These are phyloP conservation scores for Hylodesmum podocarpum DNA, from an alignment of 306 rosid genomes.

Conservation along the genomic window DNA sequence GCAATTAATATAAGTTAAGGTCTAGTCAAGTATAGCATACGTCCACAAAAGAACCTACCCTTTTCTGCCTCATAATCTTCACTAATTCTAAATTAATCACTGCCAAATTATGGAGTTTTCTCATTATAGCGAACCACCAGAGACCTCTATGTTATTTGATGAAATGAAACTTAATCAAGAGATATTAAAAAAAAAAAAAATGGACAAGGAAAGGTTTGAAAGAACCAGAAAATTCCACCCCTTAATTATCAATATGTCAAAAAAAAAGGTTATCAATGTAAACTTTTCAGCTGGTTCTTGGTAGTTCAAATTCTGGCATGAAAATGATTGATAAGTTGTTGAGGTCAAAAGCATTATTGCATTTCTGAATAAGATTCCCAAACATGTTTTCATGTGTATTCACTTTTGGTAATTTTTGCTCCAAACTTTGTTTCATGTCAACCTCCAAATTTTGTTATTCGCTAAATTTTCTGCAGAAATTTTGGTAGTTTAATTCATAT, in stretches of 20 bases:
- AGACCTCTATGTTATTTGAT: background rate
- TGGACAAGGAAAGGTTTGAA: background rate
- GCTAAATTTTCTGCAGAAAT: conserved; percentile 20
- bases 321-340: conserved; percentile 42
- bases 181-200: background rate
- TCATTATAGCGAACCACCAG: conserved; percentile 2
- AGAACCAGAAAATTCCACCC: conserved; percentile 17
- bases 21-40: background rate
- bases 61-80: background rate
- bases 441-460: background rate
- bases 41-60: background rate
- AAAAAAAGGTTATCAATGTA: conserved; percentile 23
- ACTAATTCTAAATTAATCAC: conserved; percentile 16
- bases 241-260: background rate
- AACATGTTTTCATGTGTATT: conserved; percentile 38
- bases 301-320: conserved; percentile 34
- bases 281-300: conserved; percentile 27
- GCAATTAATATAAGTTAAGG: background rate
- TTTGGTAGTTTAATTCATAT: background rate
- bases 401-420: conserved; percentile 34
- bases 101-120: conserved; percentile 23
- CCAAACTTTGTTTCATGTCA: conserved; percentile 26
- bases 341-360: conserved; percentile 38
- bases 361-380: conserved; percentile 43
- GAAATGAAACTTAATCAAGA: conserved; percentile 5